These are phyloP conservation scores for Suhomyces bolitotheri DNA, from an alignment of 1,139 yeast species.

Conservation along the genomic window DNA sequence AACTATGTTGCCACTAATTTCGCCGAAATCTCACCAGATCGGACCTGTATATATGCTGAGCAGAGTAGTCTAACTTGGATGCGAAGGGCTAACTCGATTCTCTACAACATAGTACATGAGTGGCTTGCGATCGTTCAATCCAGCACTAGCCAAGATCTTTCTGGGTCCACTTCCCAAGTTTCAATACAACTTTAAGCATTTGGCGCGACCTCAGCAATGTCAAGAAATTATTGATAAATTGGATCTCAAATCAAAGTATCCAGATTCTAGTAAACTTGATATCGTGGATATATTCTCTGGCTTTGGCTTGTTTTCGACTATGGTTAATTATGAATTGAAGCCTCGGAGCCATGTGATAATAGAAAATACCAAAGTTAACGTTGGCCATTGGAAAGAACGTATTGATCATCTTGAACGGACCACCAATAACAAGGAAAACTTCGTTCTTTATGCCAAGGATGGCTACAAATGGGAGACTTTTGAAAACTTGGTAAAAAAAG, in stretches of 20 bases:
- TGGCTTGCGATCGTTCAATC: conserved; percentile 32
- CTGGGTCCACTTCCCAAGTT: conserved; percentile 22
- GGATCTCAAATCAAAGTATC: conserved; percentile 42
- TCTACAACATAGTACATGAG: conserved; percentile 6
- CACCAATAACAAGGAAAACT: conserved; percentile 30
- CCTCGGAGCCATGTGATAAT: conserved; percentile 64
- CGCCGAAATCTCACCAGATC: too few relatives aligned
- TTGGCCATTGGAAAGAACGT: conserved; percentile 27
- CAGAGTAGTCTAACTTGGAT: too few relatives aligned
- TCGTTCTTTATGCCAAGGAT: conserved; percentile 36
- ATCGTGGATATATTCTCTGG: conserved; percentile 69
- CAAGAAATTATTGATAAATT: conserved; percentile 46
- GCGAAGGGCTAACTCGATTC: too few relatives aligned
- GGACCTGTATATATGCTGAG: too few relatives aligned
- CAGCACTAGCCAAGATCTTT: conserved; percentile 25
- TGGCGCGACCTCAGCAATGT: conserved; percentile 28
- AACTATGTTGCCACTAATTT: neutral
- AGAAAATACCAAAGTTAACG: conserved; percentile 49
- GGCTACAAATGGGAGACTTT: conserved; percentile 73
- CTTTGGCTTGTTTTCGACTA: conserved; percentile 52
- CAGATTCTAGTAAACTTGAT: conserved; percentile 45
- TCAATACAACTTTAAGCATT: conserved; percentile 26
- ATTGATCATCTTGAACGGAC: conserved; percentile 23
- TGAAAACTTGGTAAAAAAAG: conserved; percentile 40
- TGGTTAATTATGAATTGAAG: conserved; percentile 53